phyloP scores from a whole-genome alignment of 805 yeast genomes.

The Saccharomycopsis fibuligera region DNA sequence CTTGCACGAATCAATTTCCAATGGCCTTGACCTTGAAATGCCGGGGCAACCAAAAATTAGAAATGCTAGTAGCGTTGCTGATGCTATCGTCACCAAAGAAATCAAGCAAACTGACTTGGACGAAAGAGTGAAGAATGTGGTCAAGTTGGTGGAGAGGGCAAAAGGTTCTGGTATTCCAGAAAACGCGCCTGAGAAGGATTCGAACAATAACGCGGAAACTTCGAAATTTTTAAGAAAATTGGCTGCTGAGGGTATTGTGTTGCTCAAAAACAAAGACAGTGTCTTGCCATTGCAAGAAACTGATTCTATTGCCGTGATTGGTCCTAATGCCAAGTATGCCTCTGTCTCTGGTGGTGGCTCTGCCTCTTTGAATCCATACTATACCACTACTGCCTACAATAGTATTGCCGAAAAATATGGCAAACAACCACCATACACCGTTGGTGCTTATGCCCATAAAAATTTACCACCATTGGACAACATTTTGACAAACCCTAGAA shows the following conservation, averaged over 20 bases:
- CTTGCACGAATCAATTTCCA: too few species aligned
- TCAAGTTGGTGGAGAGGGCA: conserved; percentile 38
- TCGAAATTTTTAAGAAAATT: conserved; percentile 33
- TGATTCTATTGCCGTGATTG: too few species aligned
- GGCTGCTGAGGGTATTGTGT: conserved; percentile 51
- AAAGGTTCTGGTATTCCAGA: too few species aligned
- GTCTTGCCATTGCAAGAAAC: conserved; percentile 46
- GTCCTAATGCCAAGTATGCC: too few species aligned
- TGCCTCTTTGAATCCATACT: too few species aligned
- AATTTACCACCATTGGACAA: conserved; percentile 31
- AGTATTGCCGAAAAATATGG: conserved; percentile 23
- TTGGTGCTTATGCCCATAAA: conserved; percentile 34
- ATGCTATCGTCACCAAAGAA: conserved; percentile 26
- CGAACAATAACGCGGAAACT: too few species aligned
- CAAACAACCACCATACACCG: conserved; percentile 25
- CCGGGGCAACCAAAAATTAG: too few species aligned
- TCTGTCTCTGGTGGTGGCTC: too few species aligned
- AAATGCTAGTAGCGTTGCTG: too few species aligned
- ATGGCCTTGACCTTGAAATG: too few species aligned
- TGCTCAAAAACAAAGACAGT: conserved; percentile 45
- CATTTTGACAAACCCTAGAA: conserved; percentile 11
- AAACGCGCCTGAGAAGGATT: too few species aligned
- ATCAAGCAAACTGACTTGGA: conserved; percentile 33
- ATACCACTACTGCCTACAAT: too few species aligned
- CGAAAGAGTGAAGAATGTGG: conserved; percentile 34